A percentile compares a stretch with the other conserved stretches of the same genome.
These are phyloP conservation scores for Pezicula rhizophila DNA, from an alignment of 2,329 filamentous ascomycete genomes.

Conservation along the genomic window DNA sequence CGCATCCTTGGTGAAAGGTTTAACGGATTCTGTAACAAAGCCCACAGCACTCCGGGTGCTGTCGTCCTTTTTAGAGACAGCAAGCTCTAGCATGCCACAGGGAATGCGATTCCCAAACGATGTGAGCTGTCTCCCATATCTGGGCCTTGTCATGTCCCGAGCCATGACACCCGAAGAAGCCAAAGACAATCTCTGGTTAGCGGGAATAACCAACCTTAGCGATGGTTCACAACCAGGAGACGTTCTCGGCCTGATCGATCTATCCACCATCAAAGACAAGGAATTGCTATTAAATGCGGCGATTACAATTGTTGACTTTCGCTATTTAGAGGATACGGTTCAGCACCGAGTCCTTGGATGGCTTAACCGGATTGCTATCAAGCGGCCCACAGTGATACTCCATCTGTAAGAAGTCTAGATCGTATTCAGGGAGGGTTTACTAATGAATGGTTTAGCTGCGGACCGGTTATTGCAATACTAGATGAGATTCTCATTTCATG, in stretches of 20 bases:
- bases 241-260: constrained; percentile 36
- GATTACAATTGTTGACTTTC: constrained; percentile 61
- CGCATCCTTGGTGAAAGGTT: constrained; percentile 56
- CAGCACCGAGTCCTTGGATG: constrained; percentile 54
- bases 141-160: constrained; percentile 53
- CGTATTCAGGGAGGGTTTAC: constrained; percentile 1
- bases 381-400: constrained; percentile 49
- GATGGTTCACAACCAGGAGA: constrained; percentile 33
- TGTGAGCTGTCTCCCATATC: constrained; percentile 42
- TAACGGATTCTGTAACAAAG: constrained; percentile 57
- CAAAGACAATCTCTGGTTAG: constrained; percentile 56
- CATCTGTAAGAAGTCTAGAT: constrained; percentile 43
- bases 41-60: constrained; percentile 53
- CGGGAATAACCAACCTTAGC: constrained; percentile 43
- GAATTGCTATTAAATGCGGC: constrained; percentile 57
- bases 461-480: constrained; percentile 50
- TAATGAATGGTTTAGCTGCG: constrained; percentile 37
- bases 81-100: constrained; percentile 25
- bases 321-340: constrained; percentile 54
- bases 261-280: constrained; percentile 48
- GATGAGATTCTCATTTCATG: constrained; percentile 55
- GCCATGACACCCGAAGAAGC: constrained; percentile 52
- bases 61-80: constrained; percentile 54
- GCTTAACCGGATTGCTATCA: constrained; percentile 50
- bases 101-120: constrained; percentile 23